Conservation (phyloP, 176 grass and related monocot species). For the Chrysopogon serrulatus region DNA sequence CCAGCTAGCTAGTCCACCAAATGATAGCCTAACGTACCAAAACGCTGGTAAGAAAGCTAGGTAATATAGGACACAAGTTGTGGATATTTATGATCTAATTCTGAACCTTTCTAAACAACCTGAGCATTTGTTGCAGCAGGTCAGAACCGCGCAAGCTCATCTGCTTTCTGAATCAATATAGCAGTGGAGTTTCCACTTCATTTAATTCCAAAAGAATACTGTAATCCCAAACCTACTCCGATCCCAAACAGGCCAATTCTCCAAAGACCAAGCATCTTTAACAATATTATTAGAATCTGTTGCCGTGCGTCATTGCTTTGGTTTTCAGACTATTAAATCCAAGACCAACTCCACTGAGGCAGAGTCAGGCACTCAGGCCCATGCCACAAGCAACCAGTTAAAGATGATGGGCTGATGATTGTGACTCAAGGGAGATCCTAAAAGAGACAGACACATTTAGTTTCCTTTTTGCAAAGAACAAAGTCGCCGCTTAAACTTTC, state of each 20-base stretch:
- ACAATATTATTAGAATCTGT: neutral
- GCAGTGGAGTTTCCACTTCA: neutral
- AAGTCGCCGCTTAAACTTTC: conserved; percentile 13
- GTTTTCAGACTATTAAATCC: neutral
- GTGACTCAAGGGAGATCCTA: conserved; percentile 7
- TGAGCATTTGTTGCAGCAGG: neutral
- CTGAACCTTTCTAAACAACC: neutral
- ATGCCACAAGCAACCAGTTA: conserved; percentile 10
- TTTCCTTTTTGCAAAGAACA: conserved; percentile 21
- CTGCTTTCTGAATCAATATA: neutral
- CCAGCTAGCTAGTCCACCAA: neutral
- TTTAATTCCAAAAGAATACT: neutral
- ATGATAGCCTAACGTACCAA: conserved; percentile 16
- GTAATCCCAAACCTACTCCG: no score
- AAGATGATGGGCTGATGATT: conserved; percentile 29
- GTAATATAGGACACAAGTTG: neutral
- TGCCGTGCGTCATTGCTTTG: neutral
- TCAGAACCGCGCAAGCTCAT: neutral
- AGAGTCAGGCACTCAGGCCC: neutral
- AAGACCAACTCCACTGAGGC: neutral
- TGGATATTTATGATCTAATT: neutral
- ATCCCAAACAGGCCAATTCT: neutral
- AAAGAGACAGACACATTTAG: conserved; percentile 9
- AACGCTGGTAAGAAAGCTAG: neutral
- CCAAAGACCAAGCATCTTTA: neutral